phyloP scores from a whole-genome alignment of 73 alveolate species.

The Durusdinium trenchii region DNA sequence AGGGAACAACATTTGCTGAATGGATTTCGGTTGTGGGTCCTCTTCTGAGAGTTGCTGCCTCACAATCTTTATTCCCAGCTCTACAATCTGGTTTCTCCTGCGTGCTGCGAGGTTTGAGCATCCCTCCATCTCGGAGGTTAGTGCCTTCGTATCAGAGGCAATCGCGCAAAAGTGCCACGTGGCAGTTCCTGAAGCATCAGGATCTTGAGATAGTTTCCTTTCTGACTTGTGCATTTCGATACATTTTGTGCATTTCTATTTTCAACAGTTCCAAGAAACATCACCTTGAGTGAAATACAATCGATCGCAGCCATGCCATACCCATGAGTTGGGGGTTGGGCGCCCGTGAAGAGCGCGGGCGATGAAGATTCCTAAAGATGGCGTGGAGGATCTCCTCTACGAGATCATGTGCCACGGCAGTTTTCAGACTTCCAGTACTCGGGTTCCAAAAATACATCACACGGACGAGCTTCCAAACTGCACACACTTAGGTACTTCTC shows the following conservation, averaged over 20 bases:
- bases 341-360: slow-evolving; percentile 92
- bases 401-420: slow-evolving; percentile 60
- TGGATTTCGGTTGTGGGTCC: too few relatives aligned
- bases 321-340: neutral
- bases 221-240: too few relatives aligned
- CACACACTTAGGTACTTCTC: slow-evolving; percentile 69
- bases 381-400: slow-evolving; percentile 89
- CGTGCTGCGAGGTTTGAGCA: slow-evolving; percentile 42
- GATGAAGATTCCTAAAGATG: slow-evolving; percentile 81
- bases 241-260: too few relatives aligned
- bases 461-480: neutral
- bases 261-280: too few relatives aligned
- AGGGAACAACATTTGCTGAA: too few relatives aligned
- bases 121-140: slow-evolving; percentile 36
- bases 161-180: too few relatives aligned
- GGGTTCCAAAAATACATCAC: neutral
- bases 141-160: neutral
- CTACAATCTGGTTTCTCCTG: too few relatives aligned
- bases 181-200: too few relatives aligned
- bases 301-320: neutral
- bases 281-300: neutral
- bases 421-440: neutral
- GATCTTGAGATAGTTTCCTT: too few relatives aligned
- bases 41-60: too few relatives aligned
- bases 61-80: too few relatives aligned